These are phyloP conservation scores for Fusarium algeriense DNA, from an alignment of 2,329 filamentous ascomycete species.

Conservation along the genomic window DNA sequence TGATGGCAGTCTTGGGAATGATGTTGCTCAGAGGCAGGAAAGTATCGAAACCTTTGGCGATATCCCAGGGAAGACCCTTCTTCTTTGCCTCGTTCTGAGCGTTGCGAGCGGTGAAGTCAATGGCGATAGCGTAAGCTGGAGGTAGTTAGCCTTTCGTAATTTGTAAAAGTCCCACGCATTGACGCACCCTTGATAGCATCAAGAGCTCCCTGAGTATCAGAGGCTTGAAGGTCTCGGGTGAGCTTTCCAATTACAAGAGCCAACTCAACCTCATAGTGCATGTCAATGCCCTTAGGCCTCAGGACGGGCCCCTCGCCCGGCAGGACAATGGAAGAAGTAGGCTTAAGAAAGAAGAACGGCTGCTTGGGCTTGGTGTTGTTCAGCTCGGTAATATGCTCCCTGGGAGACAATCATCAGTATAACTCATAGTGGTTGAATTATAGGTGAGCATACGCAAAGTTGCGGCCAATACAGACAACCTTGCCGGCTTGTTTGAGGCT, in stretches of 20 bases:
- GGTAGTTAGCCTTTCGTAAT: constrained; percentile 9
- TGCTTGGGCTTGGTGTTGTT: constrained; percentile 90
- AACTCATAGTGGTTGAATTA: neutral
- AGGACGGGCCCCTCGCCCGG: constrained; percentile 84
- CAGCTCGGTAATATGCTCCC: constrained; percentile 93
- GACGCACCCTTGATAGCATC: constrained; percentile 82
- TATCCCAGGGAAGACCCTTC: constrained; percentile 93
- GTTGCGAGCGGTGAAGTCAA: constrained; percentile 98
- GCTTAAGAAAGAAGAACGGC: constrained; percentile 99
- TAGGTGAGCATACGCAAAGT: constrained; percentile 81
- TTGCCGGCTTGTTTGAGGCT: constrained; percentile 70
- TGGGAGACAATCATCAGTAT: constrained; percentile 51
- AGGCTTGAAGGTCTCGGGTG: constrained; percentile 78
- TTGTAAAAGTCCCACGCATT: neutral
- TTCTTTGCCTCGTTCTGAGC: constrained; percentile 96
- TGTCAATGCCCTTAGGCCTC: constrained; percentile 82
- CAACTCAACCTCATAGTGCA: constrained; percentile 97
- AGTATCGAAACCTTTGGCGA: constrained; percentile 97
- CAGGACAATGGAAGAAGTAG: constrained; percentile 84
- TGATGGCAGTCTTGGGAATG: constrained; percentile 83
- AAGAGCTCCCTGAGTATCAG: constrained; percentile 80
- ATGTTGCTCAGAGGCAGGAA: constrained; percentile 89
- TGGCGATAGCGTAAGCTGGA: constrained; percentile 85
- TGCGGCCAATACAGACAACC: constrained; percentile 93
- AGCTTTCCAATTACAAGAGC: constrained; percentile 88